Evolutionary conservation across 139 green algal species (phyloP).

Genomic region (Yamagishiella unicocca): DNA sequence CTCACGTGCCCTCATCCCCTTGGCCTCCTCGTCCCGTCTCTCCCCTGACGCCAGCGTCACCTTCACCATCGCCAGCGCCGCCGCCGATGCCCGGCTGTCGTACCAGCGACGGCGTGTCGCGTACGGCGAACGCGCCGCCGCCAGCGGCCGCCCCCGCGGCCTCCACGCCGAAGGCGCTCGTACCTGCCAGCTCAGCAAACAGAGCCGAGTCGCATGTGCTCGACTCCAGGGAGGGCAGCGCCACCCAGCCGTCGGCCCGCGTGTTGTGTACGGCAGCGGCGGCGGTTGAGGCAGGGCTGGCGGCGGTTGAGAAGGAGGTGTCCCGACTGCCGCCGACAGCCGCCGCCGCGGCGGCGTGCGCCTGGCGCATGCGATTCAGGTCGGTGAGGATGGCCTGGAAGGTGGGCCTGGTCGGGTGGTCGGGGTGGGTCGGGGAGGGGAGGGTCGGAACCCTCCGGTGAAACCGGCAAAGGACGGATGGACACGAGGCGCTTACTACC

Average conservation of each 20-base stretch:
- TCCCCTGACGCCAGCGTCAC: not conserved
- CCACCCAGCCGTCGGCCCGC: slow-evolving; percentile 22
- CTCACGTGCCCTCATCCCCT: too few relatives aligned
- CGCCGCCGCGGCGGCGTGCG: not conserved
- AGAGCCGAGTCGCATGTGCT: not conserved
- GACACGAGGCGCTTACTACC: too few relatives aligned
- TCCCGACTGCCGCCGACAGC: not conserved
- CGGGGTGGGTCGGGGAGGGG: too few relatives aligned
- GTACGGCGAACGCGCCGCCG: too few relatives aligned
- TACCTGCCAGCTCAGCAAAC: not conserved
- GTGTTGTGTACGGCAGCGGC: not conserved
- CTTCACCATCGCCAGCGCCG: not conserved
- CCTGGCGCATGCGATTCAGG: slow-evolving; percentile 30
- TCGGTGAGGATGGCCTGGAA: slow-evolving; percentile 12
- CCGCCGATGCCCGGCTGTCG: not conserved
- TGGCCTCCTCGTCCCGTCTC: too few relatives aligned
- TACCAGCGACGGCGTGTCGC: too few relatives aligned
- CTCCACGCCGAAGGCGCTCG: not conserved
- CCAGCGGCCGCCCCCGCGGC: not conserved
- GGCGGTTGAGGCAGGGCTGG: not conserved
- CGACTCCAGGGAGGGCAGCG: not conserved
- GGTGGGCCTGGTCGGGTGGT: slow-evolving; percentile 11
- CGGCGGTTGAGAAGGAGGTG: slow-evolving; percentile 1
- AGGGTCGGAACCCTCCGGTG: too few relatives aligned
- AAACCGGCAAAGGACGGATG: too few relatives aligned